Conservation (phyloP, 805 yeast genomes). For the Starmera quercuum region DNA sequence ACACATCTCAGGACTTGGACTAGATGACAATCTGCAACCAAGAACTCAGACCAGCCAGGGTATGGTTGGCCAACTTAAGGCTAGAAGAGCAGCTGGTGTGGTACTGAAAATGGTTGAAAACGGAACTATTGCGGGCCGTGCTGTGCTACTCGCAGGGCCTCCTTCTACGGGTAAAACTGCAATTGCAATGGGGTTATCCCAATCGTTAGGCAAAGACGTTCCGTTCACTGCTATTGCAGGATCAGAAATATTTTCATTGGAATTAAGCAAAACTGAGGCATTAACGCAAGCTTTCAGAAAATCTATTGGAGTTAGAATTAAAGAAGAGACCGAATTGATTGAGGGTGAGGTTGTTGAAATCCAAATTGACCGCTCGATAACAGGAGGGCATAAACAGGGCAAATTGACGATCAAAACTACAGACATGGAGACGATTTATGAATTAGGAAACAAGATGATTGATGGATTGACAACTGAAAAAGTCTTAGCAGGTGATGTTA, state of each 20-base stretch:
- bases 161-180: conserved; percentile 99
- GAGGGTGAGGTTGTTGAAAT: conserved; percentile 99
- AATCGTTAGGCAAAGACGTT: conserved; percentile 59
- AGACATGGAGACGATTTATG: conserved; percentile 97
- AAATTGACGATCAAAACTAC: conserved; percentile 95
- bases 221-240: conserved; percentile 96
- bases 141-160: conserved; percentile 93
- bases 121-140: conserved; percentile 94
- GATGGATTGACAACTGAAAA: conserved; percentile 92
- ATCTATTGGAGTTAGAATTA: conserved; percentile 90
- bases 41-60: conserved; percentile 73
- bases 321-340: conserved; percentile 93
- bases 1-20: conserved; percentile 94
- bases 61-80: conserved; percentile 94
- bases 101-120: conserved; percentile 88
- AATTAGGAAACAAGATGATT: conserved; percentile 89
- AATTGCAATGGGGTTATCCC: conserved; percentile 87
- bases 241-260: conserved; percentile 86
- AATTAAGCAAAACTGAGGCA: conserved; percentile 91
- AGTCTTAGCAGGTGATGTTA: conserved; percentile 94
- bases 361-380: conserved; percentile 85
- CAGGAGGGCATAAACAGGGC: conserved; percentile 98
- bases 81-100: conserved; percentile 94
- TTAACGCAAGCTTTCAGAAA: conserved; percentile 94
- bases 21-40: conserved; percentile 85